Evolutionary conservation across 1,284 basidiomycete species (phyloP), one percentile per base, ranked within the genome.

Genomic region (Melampsora americana): DNA sequence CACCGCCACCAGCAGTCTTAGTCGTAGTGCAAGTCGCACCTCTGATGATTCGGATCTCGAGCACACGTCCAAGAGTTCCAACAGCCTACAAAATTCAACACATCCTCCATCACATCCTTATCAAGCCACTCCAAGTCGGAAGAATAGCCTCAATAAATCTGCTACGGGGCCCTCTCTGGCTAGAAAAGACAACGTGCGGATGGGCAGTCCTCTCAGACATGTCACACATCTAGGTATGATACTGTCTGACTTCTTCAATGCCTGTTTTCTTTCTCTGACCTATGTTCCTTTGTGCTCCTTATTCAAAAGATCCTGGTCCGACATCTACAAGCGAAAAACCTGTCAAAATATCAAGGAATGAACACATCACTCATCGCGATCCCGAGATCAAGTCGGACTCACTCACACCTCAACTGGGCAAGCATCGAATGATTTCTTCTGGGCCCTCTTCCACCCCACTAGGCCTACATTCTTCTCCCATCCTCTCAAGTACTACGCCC

Each of bases 121-220:
- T 26, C 30, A n/a, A 35, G 20, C 30, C 7, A 6, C 39, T 64
- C 5, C 71, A 53, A 44, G 61, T 16, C 39, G 74, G n/a, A 77
- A 69, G 39, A 77, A 28, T 18, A 77, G 74, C 39, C 23, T 77
- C 20, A 69, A 62, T 7, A 77, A 77, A 44, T 56, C 74, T 7
- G 48, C 30, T 28, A 26, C 60, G 9, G 59, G 35, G 20, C 42
- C 74, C 26, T 56, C 28, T 14, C 48, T 77, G 23, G 68, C 14
- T 39, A 69, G 74, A 9, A 77, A 77, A 30, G 74, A 77, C 28
- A 28, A 64, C 48, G 59, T 77, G 6, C 59, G 74, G 6, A 77
- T 77, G 44, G 74, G 74, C 23, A 77, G 74, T 59, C 74, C 74
- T 14, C 61, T 77, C 18, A 77, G 74, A 42, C 74, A 77, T 69